Percentiles rank a stretch among this genome's conserved stretches.
Evolutionary conservation across 1,284 basidiomycete genomes (phyloP).

Genomic region (Melampsora larici-populina): DNA sequence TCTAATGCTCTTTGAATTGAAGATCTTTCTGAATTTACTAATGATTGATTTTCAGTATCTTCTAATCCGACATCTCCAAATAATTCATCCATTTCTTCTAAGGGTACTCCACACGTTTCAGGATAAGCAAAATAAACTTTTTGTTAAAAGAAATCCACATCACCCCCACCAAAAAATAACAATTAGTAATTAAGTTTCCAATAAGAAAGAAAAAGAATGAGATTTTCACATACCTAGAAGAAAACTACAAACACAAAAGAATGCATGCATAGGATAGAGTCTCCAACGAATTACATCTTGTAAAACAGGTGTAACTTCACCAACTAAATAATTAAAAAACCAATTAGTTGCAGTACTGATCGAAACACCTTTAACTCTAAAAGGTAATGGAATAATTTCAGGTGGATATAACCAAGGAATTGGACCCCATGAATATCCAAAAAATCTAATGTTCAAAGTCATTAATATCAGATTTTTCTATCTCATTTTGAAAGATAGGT

Average conservation of each 20-base stretch:
- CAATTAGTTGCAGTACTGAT: slow-evolving; percentile 73
- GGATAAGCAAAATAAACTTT: slow-evolving; percentile 63
- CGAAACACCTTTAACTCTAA: slow-evolving; percentile 91
- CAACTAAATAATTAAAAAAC: slow-evolving; percentile 60
- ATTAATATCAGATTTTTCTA: too few relatives aligned
- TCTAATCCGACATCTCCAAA: slow-evolving; percentile 56
- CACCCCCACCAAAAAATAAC: background rate
- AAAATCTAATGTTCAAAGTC: too few relatives aligned
- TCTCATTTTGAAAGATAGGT: background rate
- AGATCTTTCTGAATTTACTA: slow-evolving; percentile 43
- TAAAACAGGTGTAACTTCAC: slow-evolving; percentile 79
- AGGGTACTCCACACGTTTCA: slow-evolving; percentile 59
- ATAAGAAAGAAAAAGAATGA: background rate
- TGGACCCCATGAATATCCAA: slow-evolving; percentile 55
- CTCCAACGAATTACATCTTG: slow-evolving; percentile 89
- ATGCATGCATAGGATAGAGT: slow-evolving; percentile 92
- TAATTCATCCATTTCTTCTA: slow-evolving; percentile 59
- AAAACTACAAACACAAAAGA: slow-evolving; percentile 85
- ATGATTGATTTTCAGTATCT: slow-evolving; percentile 40
- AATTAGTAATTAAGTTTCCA: background rate
- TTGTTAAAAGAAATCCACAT: background rate
- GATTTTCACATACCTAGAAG: slow-evolving; percentile 62
- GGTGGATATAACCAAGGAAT: slow-evolving; percentile 53
- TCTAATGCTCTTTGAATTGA: slow-evolving; percentile 43
- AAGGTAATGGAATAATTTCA: slow-evolving; percentile 83